Evolutionary conservation across 495 filamentous ascomycete genomes (phyloP).

Genomic region (Umbilicaria muhlenbergii): DNA sequence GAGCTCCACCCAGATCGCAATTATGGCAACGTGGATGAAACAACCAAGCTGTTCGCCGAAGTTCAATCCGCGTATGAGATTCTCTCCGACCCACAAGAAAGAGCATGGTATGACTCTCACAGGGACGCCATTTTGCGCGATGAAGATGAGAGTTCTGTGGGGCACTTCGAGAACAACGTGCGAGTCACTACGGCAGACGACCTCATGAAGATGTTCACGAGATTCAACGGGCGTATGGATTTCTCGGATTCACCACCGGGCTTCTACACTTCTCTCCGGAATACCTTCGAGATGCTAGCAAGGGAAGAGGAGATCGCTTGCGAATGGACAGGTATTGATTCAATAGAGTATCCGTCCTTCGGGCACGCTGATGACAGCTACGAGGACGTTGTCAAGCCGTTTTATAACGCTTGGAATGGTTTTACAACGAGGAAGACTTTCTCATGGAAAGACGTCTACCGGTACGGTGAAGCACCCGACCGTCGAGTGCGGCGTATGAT

Average conservation of each 20-base stretch:
- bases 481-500: slow-evolving; percentile 67
- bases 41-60: slow-evolving; percentile 76
- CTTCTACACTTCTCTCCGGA: slow-evolving; percentile 66
- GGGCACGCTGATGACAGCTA: slow-evolving; percentile 51
- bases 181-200: slow-evolving; percentile 64
- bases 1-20: slow-evolving; percentile 95
- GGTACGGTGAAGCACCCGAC: slow-evolving; percentile 73
- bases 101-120: slow-evolving; percentile 95
- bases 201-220: slow-evolving; percentile 54
- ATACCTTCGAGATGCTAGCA: slow-evolving; percentile 67
- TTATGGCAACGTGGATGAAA: slow-evolving; percentile 64
- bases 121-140: slow-evolving; percentile 65
- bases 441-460: slow-evolving; percentile 74
- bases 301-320: slow-evolving; percentile 62
- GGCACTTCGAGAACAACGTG: slow-evolving; percentile 43
- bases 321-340: slow-evolving; percentile 44
- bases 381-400: slow-evolving; percentile 55
- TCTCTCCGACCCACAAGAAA: slow-evolving; percentile 86
- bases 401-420: slow-evolving; percentile 67
- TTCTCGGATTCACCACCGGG: slow-evolving; percentile 60
- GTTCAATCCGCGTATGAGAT: slow-evolving; percentile 89
- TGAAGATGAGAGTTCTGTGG: slow-evolving; percentile 24
- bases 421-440: slow-evolving; percentile 81
- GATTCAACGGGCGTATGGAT: slow-evolving; percentile 59
- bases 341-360: slow-evolving; percentile 62